Base-by-base conservation (phyloP, 2,329 filamentous ascomycete genomes). In the Cytospora leucostoma region DNA sequence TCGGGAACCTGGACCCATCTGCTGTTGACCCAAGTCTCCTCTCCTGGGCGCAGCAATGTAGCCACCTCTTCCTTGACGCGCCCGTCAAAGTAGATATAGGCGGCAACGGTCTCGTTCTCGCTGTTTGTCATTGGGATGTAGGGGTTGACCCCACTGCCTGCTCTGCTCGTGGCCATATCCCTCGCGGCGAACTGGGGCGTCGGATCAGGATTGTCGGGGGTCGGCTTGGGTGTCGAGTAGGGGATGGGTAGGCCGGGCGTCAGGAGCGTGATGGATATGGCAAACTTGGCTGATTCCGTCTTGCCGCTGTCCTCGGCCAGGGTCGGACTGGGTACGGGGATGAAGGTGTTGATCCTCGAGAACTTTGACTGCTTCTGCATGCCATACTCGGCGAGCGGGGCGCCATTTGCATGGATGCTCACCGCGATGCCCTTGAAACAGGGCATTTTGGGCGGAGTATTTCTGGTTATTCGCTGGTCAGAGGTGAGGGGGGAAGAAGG, bases 381-480 rank as follows among this genome's bases (percentile, higher is more conserved):
- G 72, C 93, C 94, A 80, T 96, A 89, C 79, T 99, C 95, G 67
- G 93, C 84, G 69, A 99, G 87, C 69, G 95, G 93, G 70, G 92
- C 81, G 67, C 84, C 84, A 74, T 88, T 88, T 64, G 87, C 85
- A 80, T 99, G 95, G 76, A 98, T 96, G 84, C 92, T 96, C 75
- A 98, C 94, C 72, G 95, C 94, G 79, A 99, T 93, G 79, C 95
- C 95, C 83, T 98, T 96, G 82, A 98, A 99, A 87, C 93, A 98
- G 81, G 95, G 95, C 95, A 87, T 87, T 74, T 74, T 84, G 74
- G 27, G 72, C 56, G 40, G 50, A 50, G 57, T 61, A 33, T 17
- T 44, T 34, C 56, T 56, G 44, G n/a, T 15, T 19, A 37, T 44
- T 33, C 38, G 32, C 37, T 59, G 13, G 19, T 34, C 44, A 11